Percentiles rank a stretch among this genome's conserved stretches.
phyloP scores from a whole-genome alignment of 2,329 filamentous ascomycete species.

The Cytospora paraplurivora region DNA sequence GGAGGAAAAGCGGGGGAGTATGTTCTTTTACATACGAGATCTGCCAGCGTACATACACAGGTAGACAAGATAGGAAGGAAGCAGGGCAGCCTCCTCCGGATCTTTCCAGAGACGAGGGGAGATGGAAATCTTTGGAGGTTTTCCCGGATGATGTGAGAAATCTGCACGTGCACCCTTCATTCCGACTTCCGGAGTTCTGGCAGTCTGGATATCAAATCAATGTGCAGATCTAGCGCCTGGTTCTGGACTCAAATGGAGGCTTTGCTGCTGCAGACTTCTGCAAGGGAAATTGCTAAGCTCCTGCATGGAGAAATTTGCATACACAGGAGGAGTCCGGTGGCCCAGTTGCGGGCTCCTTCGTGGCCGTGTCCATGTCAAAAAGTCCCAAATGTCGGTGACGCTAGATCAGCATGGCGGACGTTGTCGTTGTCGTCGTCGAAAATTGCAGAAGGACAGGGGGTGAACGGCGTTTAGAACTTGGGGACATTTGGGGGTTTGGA shows the following conservation, averaged over 20 bases:
- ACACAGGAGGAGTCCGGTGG: constrained; percentile 6
- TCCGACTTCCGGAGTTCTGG: not conserved
- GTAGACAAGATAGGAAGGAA: constrained; percentile 22
- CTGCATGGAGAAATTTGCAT: constrained; percentile 26
- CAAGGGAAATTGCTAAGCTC: constrained; percentile 28
- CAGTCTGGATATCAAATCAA: not conserved
- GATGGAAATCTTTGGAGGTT: not conserved
- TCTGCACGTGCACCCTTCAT: not conserved
- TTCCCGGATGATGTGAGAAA: not conserved
- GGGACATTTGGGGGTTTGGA: not conserved
- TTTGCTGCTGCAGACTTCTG: constrained; percentile 28
- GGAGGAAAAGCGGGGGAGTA: constrained; percentile 9
- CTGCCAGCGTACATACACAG: constrained; percentile 9
- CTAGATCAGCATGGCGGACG: constrained; percentile 16
- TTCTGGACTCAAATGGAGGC: constrained; percentile 25
- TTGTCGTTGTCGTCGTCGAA: not conserved
- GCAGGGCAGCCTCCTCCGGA: not conserved
- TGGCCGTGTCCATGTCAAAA: constrained; percentile 16
- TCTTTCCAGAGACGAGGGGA: constrained; percentile 15
- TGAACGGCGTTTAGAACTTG: not conserved
- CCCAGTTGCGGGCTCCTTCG: constrained; percentile 9
- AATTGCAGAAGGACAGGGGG: not conserved
- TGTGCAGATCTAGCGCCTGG: constrained; percentile 7
- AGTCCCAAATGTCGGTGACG: constrained; percentile 21
- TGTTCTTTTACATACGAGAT: not conserved